Evolutionary conservation across 2,329 filamentous ascomycete species (phyloP), one percentile per base, ranked within the genome.

Genomic region (Fusarium illudens): DNA sequence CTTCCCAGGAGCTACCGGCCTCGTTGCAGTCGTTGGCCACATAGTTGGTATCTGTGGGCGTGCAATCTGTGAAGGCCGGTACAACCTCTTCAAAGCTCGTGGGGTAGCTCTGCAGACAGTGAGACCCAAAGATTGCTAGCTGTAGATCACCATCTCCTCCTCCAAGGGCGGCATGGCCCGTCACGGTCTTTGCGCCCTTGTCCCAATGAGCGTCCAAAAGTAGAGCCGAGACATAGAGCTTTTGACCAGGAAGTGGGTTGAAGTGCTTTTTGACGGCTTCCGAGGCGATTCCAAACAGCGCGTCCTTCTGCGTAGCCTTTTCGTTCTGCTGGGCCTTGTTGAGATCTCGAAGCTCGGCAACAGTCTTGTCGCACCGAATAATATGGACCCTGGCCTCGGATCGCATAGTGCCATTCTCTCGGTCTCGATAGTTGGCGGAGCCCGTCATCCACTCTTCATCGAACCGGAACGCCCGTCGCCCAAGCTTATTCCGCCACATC

Each of bases 381-480:
- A 98, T 80, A 77, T 98, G 95, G 25, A 99, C 84, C 72, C 92
- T 95, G 12, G 95, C 94, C 78, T 98, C 94, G 32, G 93, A 97
- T 65, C 95, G 90, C 88, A 96, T 94, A 22, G 87, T 87, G 7
- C 89, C 90, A 25, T 83, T 84, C 56, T 89, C 87, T 64, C 85
- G 84, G 76, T 98, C 96, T 36, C 91, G 89, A 70, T 87, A 86
- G 62, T 92, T 95, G 62, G 93, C 84, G 2, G 92, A 92, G 8
- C 94, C 94, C 3, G 89, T 88, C 64, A 92, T 92, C 96, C 96
- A 98, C 76, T 97, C 92, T 78, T 99, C 96, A 73, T 98, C 96
- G 66, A 97, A 94, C 42, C 94, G 87, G 78, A 97, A 98, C 55
- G 88, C 90, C 60, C 95, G 89, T 61, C 95, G 87, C 10, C 94